Conservation (phyloP, 352 stramenopile genomes). For the Halophytophthora polymorphica region DNA sequence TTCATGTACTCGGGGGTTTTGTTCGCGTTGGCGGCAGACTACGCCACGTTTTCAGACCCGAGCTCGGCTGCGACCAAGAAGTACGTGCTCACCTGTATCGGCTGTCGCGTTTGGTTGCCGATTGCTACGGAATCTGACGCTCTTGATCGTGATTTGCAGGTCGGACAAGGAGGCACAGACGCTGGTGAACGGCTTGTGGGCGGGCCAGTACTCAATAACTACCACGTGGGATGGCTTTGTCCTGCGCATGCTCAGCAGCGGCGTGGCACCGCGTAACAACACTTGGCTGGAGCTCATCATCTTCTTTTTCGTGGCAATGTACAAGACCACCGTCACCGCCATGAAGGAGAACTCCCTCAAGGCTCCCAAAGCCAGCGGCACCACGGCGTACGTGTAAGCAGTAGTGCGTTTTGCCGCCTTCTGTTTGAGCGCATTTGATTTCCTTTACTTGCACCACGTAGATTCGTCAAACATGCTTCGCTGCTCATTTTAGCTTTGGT, state of each 20-base stretch:
- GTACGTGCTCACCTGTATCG: constrained; percentile 9
- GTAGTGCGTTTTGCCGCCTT: neutral
- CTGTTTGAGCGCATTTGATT: neutral
- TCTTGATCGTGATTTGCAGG: constrained; percentile 8
- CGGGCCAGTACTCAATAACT: constrained; percentile 61
- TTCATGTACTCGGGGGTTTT: neutral
- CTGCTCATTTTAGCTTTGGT: neutral
- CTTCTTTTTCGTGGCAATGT: constrained; percentile 36
- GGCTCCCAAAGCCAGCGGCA: constrained; percentile 6
- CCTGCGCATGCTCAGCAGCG: constrained; percentile 53
- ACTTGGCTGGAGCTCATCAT: constrained; percentile 53
- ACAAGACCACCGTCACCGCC: constrained; percentile 23
- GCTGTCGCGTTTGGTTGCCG: neutral
- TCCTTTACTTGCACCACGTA: neutral
- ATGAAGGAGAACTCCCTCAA: constrained; percentile 21
- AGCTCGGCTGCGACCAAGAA: constrained; percentile 12
- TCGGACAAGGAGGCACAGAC: constrained; percentile 39
- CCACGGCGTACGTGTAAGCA: constrained; percentile 18
- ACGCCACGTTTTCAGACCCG: constrained; percentile 32
- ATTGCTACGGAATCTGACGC: constrained; percentile 1
- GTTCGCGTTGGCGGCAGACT: constrained; percentile 18
- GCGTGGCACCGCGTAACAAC: constrained; percentile 64
- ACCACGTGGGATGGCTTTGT: constrained; percentile 51
- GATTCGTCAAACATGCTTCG: neutral
- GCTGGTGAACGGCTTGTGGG: constrained; percentile 55